A percentile compares a stretch with the other conserved stretches of the same genome.
phyloP scores from a whole-genome alignment of 306 rosid species.

The Lagenaria siceraria region DNA sequence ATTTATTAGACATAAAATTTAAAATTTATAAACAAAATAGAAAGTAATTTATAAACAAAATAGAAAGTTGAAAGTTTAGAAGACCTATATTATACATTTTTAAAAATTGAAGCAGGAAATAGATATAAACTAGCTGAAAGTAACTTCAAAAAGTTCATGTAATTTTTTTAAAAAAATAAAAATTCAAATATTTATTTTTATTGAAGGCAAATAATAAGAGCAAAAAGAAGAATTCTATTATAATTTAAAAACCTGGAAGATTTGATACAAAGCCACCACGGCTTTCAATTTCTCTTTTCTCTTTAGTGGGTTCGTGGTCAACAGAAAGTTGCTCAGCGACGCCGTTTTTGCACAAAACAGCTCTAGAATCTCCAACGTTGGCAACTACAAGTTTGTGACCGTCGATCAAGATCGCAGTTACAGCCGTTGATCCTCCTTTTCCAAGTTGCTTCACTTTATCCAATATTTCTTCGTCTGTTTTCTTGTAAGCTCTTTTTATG shows the following conservation, averaged over 20 bases:
- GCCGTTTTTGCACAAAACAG: conserved; percentile 46
- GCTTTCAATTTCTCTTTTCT: conserved; percentile 36
- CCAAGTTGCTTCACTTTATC: conserved; percentile 34
- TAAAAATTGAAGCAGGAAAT: no score
- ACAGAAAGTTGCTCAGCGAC: conserved; percentile 41
- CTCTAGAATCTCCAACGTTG: conserved; percentile 64
- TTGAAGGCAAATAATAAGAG: no score
- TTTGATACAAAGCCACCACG: conserved; percentile 69
- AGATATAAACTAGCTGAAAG: no score
- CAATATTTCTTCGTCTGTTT: conserved; percentile 48
- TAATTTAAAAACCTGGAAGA: conserved; percentile 19
- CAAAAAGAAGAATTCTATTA: no score
- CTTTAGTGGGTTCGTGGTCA: conserved; percentile 62
- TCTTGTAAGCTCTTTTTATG: conserved; percentile 37
- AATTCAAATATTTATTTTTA: no score
- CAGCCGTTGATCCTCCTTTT: conserved; percentile 66
- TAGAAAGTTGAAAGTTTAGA: no score
- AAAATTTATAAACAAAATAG: no score
- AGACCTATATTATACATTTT: no score
- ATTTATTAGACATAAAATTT: no score
- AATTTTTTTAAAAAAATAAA: no score
- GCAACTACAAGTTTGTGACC: conserved; percentile 52
- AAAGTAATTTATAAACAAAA: no score
- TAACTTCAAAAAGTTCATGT: no score
- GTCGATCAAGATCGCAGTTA: conserved; percentile 49